Evolutionary conservation across 1,139 yeast genomes (phyloP), one percentile per base, ranked within the genome.

Genomic region (Geotrichum klebahnii): DNA sequence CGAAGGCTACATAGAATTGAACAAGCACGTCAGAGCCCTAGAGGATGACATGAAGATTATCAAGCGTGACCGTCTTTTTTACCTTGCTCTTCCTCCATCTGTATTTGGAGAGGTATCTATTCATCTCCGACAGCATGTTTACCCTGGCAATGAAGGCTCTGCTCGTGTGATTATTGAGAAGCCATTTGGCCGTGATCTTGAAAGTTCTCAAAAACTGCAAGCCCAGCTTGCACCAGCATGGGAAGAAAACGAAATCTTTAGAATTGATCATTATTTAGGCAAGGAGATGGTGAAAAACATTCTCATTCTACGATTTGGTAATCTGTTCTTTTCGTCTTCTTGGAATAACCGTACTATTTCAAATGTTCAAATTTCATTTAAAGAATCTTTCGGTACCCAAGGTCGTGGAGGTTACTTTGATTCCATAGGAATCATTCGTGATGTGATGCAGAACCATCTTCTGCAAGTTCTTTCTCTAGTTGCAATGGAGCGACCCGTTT

Each of bases 321-420:
- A 92, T 71, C 82, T 82, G 63, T 78, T 90, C 67, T 75, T 92
- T 64, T 79, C 79, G 64, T 87, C 95, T 22, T 80, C 86, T 50
- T 92, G 97, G 97, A 84, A 85, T 72, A 81, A 77, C 66, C 78
- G 84, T 58, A 82, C 79, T 68, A 81, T 92, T 64, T 77, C 81
- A 56, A 79, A 83, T 47, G 82, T 92, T 56, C 97, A 90, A 71
- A 81, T 92, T 59, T 78, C 92, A 20, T 90, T 92, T 75, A 94
- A 94, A 73, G 99, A 92, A 72, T 85, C 92, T 10, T 90, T 94
- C 63, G 98, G 98, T 53, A 92, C 98, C 42, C 97, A 92, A 71
- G 98, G 98, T 54, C 82, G 99, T 66, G 98, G 98, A 59, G 98
- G 98, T 35, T 92, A 92, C 74, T 92, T 94, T 65, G 97, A 94